Base-by-base conservation (phyloP, 495 filamentous ascomycete species). In the Schizothecium vesticola region DNA sequence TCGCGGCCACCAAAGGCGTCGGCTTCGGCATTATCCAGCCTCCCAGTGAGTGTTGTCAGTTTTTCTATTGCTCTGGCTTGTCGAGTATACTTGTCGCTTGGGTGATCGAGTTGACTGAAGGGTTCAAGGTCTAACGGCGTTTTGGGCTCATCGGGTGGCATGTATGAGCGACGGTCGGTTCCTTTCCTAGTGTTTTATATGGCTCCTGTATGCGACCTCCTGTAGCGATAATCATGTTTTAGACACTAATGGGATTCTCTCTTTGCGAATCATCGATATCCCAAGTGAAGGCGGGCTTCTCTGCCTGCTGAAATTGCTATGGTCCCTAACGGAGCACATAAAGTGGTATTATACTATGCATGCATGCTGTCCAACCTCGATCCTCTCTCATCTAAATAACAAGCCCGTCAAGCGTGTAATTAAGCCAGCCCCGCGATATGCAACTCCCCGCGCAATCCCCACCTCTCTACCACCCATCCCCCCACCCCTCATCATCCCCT, bases 401-500 rank as follows among this genome's bases (percentile, higher is more conserved):
- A 51, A 51, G 36, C 43, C 43, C 43, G 43, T 51, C 43, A 51
- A 51, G 43, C 43, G 19, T 51, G 43, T 6, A 51, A 51, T n/a
- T n/a, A n/a, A 19, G 43, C 43, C 43, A 51, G 19, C 43, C 16
- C 31, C 43, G 19, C 16, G 19, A 51, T 51, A 51, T 51, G 43
- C 43, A n/a, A 43, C 36, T 3, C 12, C 33, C 36, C 56, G n/a
- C 13, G 51, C 3, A 21, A 65, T 12, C 12, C 3, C 25, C 19
- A 6, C 22, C 55, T n/a, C 19, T 13, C 65, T 74, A 85, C 90
- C 89, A 92, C 22, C 86, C 87, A 76, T 88, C 89, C 26, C 88
- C 90, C 90, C 89, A 91, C 3, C 84, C 85, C 71, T 88, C 87
- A 67, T 88, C 86, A 2, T 76, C 85, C 7, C 78, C 83, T 29